These are phyloP conservation scores for Bimuria novae-zelandiae DNA, from an alignment of 2,329 filamentous ascomycete species.

Conservation along the genomic window DNA sequence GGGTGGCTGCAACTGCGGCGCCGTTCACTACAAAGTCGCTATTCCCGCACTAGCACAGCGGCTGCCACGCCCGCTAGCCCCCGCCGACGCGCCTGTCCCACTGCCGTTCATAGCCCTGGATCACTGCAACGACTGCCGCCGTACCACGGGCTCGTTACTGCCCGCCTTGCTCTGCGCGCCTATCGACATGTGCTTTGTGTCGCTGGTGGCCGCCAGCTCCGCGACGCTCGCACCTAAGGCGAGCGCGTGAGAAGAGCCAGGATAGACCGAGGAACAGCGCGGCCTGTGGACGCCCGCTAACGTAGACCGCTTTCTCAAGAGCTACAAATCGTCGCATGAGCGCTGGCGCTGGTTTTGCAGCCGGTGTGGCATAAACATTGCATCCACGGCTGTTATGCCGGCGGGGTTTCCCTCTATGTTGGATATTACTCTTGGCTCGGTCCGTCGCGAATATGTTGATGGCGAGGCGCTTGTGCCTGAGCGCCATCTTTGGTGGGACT, in stretches of 20 bases:
- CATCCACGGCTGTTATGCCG: conserved; percentile 10
- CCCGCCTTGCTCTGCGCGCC: conserved; percentile 8
- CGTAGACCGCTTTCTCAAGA: conserved; percentile 7
- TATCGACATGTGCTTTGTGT: conserved; percentile 5
- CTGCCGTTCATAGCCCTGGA: conserved; percentile 8
- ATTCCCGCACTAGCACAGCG: conserved; percentile 2
- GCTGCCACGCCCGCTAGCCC: conserved; percentile 5
- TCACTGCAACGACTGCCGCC: conserved; percentile 13
- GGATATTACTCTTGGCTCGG: conserved; percentile 8
- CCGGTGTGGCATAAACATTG: conserved; percentile 10
- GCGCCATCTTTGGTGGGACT: conserved; percentile 14
- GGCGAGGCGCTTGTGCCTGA: conserved; percentile 6
- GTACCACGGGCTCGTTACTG: conserved; percentile 1
- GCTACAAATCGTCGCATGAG: conserved; percentile 7
- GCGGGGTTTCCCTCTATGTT: conserved; percentile 9
- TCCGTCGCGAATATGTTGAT: conserved; percentile 3
- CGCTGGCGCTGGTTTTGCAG: conserved; percentile 9
- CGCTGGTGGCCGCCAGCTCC: not conserved
- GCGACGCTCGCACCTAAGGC: not conserved
- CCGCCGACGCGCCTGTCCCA: not conserved
- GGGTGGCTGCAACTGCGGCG: conserved; percentile 9
- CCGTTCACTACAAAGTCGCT: conserved; percentile 5
- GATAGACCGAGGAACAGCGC: conserved; percentile 1
- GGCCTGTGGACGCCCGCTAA: not conserved
- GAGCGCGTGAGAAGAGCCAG: not conserved